Conservation (phyloP, 768 basidiomycete species). For the Mycena vulgaris region DNA sequence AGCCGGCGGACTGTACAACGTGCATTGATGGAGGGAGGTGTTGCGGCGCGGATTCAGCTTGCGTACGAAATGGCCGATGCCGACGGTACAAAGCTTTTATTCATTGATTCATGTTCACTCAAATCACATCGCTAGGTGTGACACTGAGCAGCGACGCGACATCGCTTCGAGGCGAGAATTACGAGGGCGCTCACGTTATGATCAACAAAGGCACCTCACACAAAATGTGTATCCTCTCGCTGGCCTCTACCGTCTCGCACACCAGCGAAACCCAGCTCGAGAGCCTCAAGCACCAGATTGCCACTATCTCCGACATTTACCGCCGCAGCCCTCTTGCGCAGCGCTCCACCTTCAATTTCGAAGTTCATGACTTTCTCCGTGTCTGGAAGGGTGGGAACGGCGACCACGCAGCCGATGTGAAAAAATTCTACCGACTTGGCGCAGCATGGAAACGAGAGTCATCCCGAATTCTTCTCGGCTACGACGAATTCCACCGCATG, state of each 20-base stretch:
- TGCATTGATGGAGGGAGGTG: conserved; percentile 3
- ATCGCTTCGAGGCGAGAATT: neutral
- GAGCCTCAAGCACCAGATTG: conserved; percentile 13
- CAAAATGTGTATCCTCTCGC: conserved; percentile 8
- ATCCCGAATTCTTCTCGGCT: conserved; percentile 4
- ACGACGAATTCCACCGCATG: neutral
- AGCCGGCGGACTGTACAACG: conserved; percentile 12
- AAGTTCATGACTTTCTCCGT: conserved; percentile 9
- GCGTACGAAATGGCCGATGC: neutral
- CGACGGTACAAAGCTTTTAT: neutral
- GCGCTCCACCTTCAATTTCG: conserved; percentile 16
- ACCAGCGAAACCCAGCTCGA: conserved; percentile 39
- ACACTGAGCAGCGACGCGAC: neutral
- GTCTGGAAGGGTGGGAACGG: conserved; percentile 20
- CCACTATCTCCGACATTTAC: too few species aligned
- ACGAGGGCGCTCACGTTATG: neutral
- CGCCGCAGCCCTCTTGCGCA: neutral
- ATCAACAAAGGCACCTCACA: neutral
- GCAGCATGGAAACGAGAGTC: neutral
- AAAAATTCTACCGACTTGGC: conserved; percentile 1
- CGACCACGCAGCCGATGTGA: conserved; percentile 23
- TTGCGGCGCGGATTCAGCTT: neutral
- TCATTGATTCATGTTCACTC: neutral
- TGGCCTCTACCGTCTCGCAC: conserved; percentile 35
- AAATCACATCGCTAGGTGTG: neutral